These are phyloP conservation scores for Neopestalotiopsis sp. DNA, from an alignment of 2,329 filamentous ascomycete species.

Conservation along the genomic window DNA sequence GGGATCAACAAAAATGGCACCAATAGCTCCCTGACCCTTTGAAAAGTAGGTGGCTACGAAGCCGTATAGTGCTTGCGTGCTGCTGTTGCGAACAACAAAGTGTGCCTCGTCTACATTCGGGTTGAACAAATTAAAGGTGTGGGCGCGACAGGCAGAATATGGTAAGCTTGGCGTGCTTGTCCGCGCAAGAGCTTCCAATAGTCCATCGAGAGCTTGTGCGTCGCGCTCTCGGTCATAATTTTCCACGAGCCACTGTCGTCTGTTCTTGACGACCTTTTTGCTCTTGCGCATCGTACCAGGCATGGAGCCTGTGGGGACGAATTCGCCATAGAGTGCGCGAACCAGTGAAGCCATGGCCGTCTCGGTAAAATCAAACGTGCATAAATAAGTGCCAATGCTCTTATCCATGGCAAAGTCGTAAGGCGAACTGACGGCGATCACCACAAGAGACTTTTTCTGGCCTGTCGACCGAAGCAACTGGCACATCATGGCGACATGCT, in stretches of 20 bases:
- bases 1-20: slow-evolving; percentile 88
- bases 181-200: slow-evolving; percentile 74
- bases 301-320: slow-evolving; percentile 61
- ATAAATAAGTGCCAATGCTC: slow-evolving; percentile 88
- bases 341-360: slow-evolving; percentile 86
- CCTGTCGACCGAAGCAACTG: slow-evolving; percentile 77
- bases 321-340: slow-evolving; percentile 81
- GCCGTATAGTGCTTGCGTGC: slow-evolving; percentile 86
- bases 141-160: slow-evolving; percentile 73
- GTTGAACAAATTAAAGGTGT: slow-evolving; percentile 76
- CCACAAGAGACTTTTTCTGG: slow-evolving; percentile 87
- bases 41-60: slow-evolving; percentile 91
- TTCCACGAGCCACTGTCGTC: slow-evolving; percentile 94
- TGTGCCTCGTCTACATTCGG: slow-evolving; percentile 78
- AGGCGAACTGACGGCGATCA: slow-evolving; percentile 91
- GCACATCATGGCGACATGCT: slow-evolving; percentile 95
- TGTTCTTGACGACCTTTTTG: slow-evolving; percentile 85
- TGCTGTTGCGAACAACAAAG: slow-evolving; percentile 93
- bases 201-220: slow-evolving; percentile 71
- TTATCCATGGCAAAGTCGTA: slow-evolving; percentile 97
- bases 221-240: slow-evolving; percentile 84
- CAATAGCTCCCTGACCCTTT: slow-evolving; percentile 75
- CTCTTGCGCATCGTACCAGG: slow-evolving; percentile 83
- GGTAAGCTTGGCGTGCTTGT: slow-evolving; percentile 69
- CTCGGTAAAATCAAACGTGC: slow-evolving; percentile 96